Percentiles rank a stretch among this genome's conserved stretches.
phyloP scores from a whole-genome alignment of 257 asterid species.

The Asclepias syriaca region DNA sequence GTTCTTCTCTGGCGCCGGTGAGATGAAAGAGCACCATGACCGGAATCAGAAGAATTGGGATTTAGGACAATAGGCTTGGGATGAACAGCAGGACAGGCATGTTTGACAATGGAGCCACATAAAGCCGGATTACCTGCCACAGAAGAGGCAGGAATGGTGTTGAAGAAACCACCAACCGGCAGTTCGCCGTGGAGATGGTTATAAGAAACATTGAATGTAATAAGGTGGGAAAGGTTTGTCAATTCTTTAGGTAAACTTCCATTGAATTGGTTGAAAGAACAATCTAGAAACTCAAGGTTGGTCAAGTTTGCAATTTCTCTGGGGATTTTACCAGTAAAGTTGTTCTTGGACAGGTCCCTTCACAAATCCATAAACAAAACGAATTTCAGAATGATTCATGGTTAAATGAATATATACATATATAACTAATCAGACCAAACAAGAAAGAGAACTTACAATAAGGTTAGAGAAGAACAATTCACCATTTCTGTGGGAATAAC shows the following conservation, averaged over 20 bases:
- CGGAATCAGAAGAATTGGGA: slow-evolving; percentile 64
- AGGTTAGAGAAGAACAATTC: slow-evolving; percentile 55
- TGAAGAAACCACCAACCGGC: slow-evolving; percentile 80
- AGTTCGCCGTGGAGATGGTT: slow-evolving; percentile 73
- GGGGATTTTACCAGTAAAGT: slow-evolving; percentile 62
- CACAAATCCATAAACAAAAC: not conserved
- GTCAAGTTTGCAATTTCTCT: slow-evolving; percentile 43
- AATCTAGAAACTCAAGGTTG: slow-evolving; percentile 53
- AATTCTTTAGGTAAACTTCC: slow-evolving; percentile 70
- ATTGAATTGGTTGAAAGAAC: slow-evolving; percentile 64
- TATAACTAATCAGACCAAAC: not conserved
- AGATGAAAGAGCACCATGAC: slow-evolving; percentile 38
- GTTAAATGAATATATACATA: not conserved
- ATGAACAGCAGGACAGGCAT: slow-evolving; percentile 73
- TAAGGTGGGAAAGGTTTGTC: slow-evolving; percentile 54
- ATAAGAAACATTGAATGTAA: slow-evolving; percentile 58
- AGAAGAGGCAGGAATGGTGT: slow-evolving; percentile 57
- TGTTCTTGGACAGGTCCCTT: slow-evolving; percentile 65
- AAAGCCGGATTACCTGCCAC: slow-evolving; percentile 67
- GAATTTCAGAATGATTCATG: not conserved
- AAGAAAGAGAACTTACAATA: slow-evolving; percentile 50
- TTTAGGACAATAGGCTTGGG: slow-evolving; percentile 83
- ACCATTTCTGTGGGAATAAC: slow-evolving; percentile 42
- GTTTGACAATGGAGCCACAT: slow-evolving; percentile 75
- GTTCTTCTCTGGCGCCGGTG: slow-evolving; percentile 50